Conservation (phyloP, 148 eudicot genomes). For the Agrostemma githago region DNA sequence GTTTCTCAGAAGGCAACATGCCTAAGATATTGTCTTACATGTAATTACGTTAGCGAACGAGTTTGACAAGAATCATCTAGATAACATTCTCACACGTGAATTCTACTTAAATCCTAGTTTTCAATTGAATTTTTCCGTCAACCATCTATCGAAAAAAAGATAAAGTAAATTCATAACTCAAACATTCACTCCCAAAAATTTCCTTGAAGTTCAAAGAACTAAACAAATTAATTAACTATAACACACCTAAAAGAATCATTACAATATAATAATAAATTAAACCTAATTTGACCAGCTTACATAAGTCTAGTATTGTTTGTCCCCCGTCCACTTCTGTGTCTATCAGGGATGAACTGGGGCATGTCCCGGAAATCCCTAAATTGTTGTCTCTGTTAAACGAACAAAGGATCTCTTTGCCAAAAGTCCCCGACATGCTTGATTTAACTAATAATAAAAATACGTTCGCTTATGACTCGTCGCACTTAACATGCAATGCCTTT, state of each 20-base stretch:
- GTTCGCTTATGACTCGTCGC: too few species aligned
- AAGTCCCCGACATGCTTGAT: too few species aligned
- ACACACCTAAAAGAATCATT: background rate
- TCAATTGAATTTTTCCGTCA: background rate
- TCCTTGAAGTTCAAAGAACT: background rate
- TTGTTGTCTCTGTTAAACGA: too few species aligned
- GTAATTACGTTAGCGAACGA: background rate
- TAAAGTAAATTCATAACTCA: background rate
- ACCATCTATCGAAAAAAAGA: background rate
- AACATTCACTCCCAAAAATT: background rate
- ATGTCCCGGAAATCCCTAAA: too few species aligned
- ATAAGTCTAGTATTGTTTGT: too few species aligned
- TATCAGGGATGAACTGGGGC: too few species aligned
- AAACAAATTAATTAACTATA: background rate
- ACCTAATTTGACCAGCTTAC: background rate
- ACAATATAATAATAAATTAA: too few species aligned
- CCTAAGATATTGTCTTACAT: background rate
- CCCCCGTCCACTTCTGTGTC: too few species aligned
- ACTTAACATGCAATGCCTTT: too few species aligned
- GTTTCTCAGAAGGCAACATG: too few species aligned
- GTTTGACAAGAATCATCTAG: background rate
- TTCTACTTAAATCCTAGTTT: background rate
- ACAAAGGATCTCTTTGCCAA: too few species aligned
- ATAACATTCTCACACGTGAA: background rate
- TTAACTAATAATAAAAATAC: too few species aligned